Base-by-base conservation (phyloP, 345 rosid genomes). In the Bruguiera parviflora region DNA sequence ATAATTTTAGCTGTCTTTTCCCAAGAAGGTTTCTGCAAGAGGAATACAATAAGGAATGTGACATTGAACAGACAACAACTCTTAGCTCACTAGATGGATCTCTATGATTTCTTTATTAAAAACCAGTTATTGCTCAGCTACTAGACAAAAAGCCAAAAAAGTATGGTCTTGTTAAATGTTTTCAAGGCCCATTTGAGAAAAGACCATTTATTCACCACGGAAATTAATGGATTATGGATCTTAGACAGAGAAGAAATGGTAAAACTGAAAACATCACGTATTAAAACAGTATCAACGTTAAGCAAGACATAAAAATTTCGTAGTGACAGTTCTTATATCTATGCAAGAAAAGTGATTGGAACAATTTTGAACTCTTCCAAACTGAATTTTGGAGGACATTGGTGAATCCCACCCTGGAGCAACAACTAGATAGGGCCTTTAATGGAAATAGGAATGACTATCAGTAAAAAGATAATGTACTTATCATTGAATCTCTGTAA, bases 11-110 rank as follows among this genome's bases (percentile, higher is more conserved):
- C 97, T 65, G 99, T 90, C 71, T 86, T 95, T 84, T 95, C 99
- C 99, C 99, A 95, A 18, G 99, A 89, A 58, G 98, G 92, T 89
- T 89, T 96, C 99, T 96, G 91, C 61, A 67, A 62, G 72, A 69
- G 52, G 18, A 56, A 56, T 24, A 56, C 32, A 63, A 67, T 62
- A 33, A 64, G 55, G 9, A 72, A 70, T 61, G 51, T 72, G 71
- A 31, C 56, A 55, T 11, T 43, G 15, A 39, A 43, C 5, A 57
- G 27, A 25, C 37, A 73, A 51, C 61, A 71, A 61, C 6, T 6
- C 18, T 25, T 4, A 18, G 22, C 6, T 51, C 35, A 22, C 32
- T 19, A 65, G 19, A 25, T 56, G 53, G 15, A 28, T 20, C 46
- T 16, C 15, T 8, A 43, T 10, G 35, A 68, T 47, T 68, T 51